Conservation (phyloP, 2,329 filamentous ascomycete genomes). For the Arachnomyces sp. region DNA sequence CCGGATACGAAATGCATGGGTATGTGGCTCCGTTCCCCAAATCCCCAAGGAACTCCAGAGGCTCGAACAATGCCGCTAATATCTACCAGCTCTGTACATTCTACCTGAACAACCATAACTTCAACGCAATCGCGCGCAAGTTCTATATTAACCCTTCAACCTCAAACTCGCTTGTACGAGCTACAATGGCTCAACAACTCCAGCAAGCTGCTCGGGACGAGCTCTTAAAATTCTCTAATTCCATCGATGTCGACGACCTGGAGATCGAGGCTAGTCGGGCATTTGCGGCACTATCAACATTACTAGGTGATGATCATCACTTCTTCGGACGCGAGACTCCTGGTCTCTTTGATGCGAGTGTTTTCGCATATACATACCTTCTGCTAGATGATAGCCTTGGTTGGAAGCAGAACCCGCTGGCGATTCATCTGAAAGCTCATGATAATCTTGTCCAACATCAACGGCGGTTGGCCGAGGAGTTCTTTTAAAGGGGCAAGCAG, state of each 20-base stretch:
- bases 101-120: slow-evolving; percentile 67
- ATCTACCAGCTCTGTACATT: slow-evolving; percentile 61
- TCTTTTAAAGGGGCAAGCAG: slow-evolving; percentile 34
- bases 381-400: slow-evolving; percentile 58
- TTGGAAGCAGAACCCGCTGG: slow-evolving; percentile 59
- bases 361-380: slow-evolving; percentile 85
- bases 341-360: slow-evolving; percentile 73
- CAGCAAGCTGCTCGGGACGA: slow-evolving; percentile 66
- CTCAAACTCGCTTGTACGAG: slow-evolving; percentile 54
- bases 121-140: slow-evolving; percentile 53
- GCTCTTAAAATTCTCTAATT: slow-evolving; percentile 54
- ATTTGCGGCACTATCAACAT: slow-evolving; percentile 52
- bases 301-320: slow-evolving; percentile 53
- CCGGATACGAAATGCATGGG: slow-evolving; percentile 78
- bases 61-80: slow-evolving; percentile 2
- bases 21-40: slow-evolving; percentile 31
- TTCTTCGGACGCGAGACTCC: slow-evolving; percentile 55
- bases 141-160: slow-evolving; percentile 65
- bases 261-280: slow-evolving; percentile 56
- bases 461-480: slow-evolving; percentile 47
- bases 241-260: slow-evolving; percentile 50
- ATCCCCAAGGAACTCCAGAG: neutral
- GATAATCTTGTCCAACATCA: slow-evolving; percentile 60
- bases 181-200: slow-evolving; percentile 58
- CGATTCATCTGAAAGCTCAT: slow-evolving; percentile 48